These are phyloP conservation scores for Sporisorium exsertum DNA, from an alignment of 1,284 basidiomycete species.

Conservation along the genomic window DNA sequence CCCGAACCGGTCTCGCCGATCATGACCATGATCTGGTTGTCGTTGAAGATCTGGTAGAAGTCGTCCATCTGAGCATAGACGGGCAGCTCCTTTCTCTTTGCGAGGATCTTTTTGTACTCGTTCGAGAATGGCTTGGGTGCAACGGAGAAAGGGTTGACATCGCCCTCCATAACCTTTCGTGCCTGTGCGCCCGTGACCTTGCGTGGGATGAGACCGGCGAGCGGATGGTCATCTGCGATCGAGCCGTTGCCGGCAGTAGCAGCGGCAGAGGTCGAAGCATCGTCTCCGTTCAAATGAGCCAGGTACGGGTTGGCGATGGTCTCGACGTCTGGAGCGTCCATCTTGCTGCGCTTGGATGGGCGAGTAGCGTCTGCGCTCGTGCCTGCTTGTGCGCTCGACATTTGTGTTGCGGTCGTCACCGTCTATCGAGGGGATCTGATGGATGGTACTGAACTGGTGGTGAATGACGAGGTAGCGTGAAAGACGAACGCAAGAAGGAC, in stretches of 20 bases:
- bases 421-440: not conserved
- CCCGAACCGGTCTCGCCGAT: conserved; percentile 98
- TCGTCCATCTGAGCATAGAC: conserved; percentile 94
- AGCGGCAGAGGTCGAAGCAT: conserved; percentile 21
- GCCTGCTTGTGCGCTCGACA: conserved; percentile 35
- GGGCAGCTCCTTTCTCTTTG: conserved; percentile 85
- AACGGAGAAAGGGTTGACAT: conserved; percentile 82
- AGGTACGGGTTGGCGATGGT: conserved; percentile 63
- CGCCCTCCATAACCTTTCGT: conserved; percentile 80
- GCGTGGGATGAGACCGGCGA: conserved; percentile 82
- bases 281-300: conserved; percentile 47
- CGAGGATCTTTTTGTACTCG: conserved; percentile 88
- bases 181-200: conserved; percentile 81
- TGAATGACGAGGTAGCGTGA: not conserved
- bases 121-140: conserved; percentile 77
- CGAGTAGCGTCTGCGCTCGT: conserved; percentile 41
- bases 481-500: not conserved
- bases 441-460: too few species aligned
- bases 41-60: conserved; percentile 86
- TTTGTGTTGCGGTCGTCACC: not conserved
- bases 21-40: conserved; percentile 92
- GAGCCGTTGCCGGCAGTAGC: conserved; percentile 17
- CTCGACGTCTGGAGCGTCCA: conserved; percentile 29
- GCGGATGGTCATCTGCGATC: conserved; percentile 71
- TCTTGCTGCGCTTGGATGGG: conserved; percentile 54